A percentile compares a stretch with the other conserved stretches of the same genome.
These are phyloP conservation scores for Pythium grandisporangium DNA, from an alignment of 352 stramenopile genomes.

Conservation along the genomic window DNA sequence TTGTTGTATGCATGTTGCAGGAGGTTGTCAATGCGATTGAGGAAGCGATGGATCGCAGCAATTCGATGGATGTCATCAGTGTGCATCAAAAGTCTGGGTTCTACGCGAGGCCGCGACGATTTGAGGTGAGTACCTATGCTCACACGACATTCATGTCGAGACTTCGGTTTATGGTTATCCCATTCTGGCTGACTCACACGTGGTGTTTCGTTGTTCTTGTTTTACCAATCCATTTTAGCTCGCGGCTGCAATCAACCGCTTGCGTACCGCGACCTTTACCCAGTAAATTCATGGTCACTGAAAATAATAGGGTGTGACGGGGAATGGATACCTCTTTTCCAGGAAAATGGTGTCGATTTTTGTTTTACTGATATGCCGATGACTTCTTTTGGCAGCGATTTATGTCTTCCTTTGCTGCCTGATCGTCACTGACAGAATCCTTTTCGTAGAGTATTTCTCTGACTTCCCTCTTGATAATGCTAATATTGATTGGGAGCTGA, in stretches of 20 bases:
- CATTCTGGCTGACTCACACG: background rate
- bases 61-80: constrained; percentile 53
- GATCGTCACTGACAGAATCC: no score
- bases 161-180: no score
- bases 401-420: no score
- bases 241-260: constrained; percentile 80
- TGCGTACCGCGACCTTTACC: constrained; percentile 63
- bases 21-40: constrained; percentile 62
- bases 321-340: no score
- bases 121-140: constrained; percentile 73
- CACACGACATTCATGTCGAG: no score
- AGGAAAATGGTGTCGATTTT: no score
- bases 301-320: background rate
- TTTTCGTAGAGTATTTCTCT: no score
- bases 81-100: constrained; percentile 55
- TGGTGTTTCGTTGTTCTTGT: constrained; percentile 1
- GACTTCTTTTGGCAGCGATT: no score
- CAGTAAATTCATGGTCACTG: constrained; percentile 24
- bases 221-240: constrained; percentile 31
- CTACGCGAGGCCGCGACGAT: constrained; percentile 67
- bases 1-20: constrained; percentile 12
- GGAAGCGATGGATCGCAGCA: constrained; percentile 43
- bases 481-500: no score
- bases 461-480: no score
- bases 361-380: no score